A percentile compares a stretch with the other conserved stretches of the same genome.
Conservation (phyloP, 805 yeast genomes). For the Wickerhamia fluorescens region DNA sequence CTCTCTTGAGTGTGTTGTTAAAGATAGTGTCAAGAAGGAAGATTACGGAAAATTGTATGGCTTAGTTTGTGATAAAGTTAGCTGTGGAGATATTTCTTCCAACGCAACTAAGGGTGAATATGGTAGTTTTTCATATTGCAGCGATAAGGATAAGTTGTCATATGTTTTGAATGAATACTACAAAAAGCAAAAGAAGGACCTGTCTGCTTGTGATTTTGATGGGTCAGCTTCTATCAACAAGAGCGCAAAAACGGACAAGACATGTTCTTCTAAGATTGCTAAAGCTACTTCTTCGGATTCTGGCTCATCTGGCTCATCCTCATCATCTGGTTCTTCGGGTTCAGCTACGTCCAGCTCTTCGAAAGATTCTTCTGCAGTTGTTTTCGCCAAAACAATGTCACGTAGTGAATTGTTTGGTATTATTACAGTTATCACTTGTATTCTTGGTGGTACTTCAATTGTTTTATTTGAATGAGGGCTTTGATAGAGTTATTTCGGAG, state of each 20-base stretch:
- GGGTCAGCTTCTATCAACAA: slow-evolving; percentile 53
- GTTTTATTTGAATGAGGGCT: slow-evolving; percentile 13
- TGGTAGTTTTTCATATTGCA: slow-evolving; percentile 71
- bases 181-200: slow-evolving; percentile 31
- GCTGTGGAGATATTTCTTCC: slow-evolving; percentile 55
- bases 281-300: slow-evolving; percentile 13
- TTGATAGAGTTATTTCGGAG: too few species aligned
- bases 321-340: slow-evolving; percentile 21
- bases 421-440: slow-evolving; percentile 26
- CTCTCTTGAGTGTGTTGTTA: slow-evolving; percentile 55
- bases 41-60: slow-evolving; percentile 58
- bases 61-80: slow-evolving; percentile 49
- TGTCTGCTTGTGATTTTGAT: slow-evolving; percentile 58
- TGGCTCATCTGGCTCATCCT: slow-evolving; percentile 14
- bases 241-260: slow-evolving; percentile 20
- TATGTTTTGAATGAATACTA: slow-evolving; percentile 46
- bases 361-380: slow-evolving; percentile 12
- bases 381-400: slow-evolving; percentile 16
- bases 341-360: slow-evolving; percentile 16
- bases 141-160: slow-evolving; percentile 55
- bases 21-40: slow-evolving; percentile 42
- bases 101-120: slow-evolving; percentile 62
- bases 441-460: slow-evolving; percentile 40
- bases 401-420: slow-evolving; percentile 28
- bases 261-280: slow-evolving; percentile 23